phyloP scores from a whole-genome alignment of 169 alveolate genomes.

The Plasmodium gallinaceum region DNA sequence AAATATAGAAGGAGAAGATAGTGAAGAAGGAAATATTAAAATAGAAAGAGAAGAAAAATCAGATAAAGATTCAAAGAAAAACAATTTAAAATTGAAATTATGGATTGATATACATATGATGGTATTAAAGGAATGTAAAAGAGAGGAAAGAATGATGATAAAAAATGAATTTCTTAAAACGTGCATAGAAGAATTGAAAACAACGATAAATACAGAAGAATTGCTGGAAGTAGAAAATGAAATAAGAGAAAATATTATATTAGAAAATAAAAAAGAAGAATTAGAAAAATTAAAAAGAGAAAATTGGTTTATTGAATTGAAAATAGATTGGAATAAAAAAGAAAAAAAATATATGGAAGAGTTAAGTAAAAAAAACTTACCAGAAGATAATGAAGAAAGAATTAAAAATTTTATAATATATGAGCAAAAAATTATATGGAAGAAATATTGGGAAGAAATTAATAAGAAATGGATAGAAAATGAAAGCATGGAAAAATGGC shows the following conservation, averaged over 20 bases:
- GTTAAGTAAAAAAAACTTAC: neutral
- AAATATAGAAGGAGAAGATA: neutral
- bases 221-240: neutral
- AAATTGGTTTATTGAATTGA: neutral
- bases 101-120: conserved; percentile 2
- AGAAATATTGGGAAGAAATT: neutral
- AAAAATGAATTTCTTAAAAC: neutral
- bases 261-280: neutral
- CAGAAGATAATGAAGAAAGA: neutral
- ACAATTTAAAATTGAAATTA: neutral
- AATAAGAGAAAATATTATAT: neutral
- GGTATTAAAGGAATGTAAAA: conserved; percentile 2
- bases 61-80: neutral
- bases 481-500: neutral
- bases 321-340: neutral
- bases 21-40: too few species aligned
- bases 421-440: neutral
- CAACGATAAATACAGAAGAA: neutral
- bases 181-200: neutral
- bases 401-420: neutral
- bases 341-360: neutral
- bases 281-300: neutral
- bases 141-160: neutral
- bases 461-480: neutral
- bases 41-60: too few species aligned